A percentile compares a stretch with the other conserved stretches of the same genome.
Evolutionary conservation across 106 monocot species (phyloP).

Genomic region (Ottelia alismoides): DNA sequence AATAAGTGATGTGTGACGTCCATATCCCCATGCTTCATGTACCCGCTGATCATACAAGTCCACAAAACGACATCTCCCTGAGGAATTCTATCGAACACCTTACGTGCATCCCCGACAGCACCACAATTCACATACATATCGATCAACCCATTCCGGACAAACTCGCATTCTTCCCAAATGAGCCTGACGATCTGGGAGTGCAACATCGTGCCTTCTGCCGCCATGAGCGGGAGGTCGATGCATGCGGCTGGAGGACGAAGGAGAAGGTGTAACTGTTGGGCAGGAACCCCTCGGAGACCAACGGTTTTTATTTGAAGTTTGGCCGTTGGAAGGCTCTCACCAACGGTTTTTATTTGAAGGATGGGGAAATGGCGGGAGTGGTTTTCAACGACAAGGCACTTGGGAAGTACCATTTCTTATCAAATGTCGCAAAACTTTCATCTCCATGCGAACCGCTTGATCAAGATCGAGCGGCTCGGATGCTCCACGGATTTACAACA

Average conservation of each 20-base stretch:
- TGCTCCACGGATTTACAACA: no score
- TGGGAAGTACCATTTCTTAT: no score
- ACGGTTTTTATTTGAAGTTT: no score
- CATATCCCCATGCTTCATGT: slow-evolving; percentile 6
- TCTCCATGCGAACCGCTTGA: no score
- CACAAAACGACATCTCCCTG: slow-evolving; percentile 18
- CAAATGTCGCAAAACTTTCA: no score
- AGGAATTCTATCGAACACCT: slow-evolving; percentile 15
- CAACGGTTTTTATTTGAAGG: no score
- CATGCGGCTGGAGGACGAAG: slow-evolving; percentile 20
- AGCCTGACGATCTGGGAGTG: slow-evolving; percentile 19
- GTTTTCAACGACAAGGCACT: no score
- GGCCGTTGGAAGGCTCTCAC: no score
- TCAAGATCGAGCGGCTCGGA: no score
- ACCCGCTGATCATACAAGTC: slow-evolving; percentile 23
- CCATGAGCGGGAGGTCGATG: slow-evolving; percentile 4
- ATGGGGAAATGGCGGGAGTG: no score
- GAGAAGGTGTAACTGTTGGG: slow-evolving; percentile 31
- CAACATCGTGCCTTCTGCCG: slow-evolving; percentile 7
- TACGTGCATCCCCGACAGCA: slow-evolving; percentile 9
- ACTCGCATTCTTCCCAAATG: slow-evolving; percentile 19
- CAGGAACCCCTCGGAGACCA: no score
- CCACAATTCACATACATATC: slow-evolving; percentile 20
- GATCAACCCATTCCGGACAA: slow-evolving; percentile 24
- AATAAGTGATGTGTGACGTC: slow-evolving; percentile 9